These are phyloP conservation scores for Coffea eugenioides DNA, from an alignment of 257 asterid genomes.

Conservation along the genomic window DNA sequence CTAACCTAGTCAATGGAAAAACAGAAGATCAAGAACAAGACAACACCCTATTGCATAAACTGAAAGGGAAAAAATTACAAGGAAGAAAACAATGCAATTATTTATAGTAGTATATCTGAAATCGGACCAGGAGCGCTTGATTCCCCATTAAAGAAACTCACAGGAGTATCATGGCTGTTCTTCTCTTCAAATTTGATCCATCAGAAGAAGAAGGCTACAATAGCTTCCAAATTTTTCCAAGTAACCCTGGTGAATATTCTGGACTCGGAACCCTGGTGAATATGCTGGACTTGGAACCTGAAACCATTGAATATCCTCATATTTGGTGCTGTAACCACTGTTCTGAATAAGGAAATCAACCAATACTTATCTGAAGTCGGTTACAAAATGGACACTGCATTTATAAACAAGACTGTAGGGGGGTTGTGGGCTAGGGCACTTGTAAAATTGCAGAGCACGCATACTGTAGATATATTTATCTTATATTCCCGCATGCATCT, in stretches of 20 bases:
- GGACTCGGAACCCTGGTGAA: no score
- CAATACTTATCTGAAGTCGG: conserved; percentile 1
- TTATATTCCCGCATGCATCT: conserved; percentile 26
- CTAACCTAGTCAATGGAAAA: not conserved
- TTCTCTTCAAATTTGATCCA: conserved; percentile 9
- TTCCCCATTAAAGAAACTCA: conserved; percentile 20
- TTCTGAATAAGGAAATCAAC: not conserved
- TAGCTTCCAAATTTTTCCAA: not conserved
- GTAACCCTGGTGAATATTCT: no score
- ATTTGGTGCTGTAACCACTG: not conserved
- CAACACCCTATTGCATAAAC: not conserved
- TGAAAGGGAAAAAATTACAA: no score
- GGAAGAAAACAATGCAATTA: not conserved
- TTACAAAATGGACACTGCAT: not conserved
- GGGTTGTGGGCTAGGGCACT: not conserved
- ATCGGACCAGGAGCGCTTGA: conserved; percentile 34
- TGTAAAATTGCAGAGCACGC: conserved; percentile 23
- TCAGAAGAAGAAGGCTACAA: not conserved
- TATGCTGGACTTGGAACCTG: conserved; percentile 6
- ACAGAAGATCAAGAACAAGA: not conserved
- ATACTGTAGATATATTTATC: conserved; percentile 1
- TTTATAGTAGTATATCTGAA: not conserved
- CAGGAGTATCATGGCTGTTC: not conserved
- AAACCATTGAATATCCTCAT: not conserved
- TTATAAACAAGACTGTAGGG: not conserved